Evolutionary conservation across 257 asterid species (phyloP).

Genomic region (Verbascum thapsus): DNA sequence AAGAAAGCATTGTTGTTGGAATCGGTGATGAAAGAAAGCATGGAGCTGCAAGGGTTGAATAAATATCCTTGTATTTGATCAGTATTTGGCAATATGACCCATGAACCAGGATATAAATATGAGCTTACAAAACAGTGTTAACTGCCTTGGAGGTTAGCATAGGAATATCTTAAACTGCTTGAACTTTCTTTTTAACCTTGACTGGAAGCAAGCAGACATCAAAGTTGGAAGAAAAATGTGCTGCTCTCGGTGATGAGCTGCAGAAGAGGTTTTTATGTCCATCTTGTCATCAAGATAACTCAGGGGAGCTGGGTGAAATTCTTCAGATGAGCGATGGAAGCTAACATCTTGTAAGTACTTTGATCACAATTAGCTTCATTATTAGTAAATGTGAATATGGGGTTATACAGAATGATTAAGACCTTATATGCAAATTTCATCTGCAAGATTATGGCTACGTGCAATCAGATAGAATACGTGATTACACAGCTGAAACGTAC

Average conservation of each 20-base stretch:
- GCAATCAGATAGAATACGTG: conserved; percentile 10
- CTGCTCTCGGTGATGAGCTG: conserved; percentile 70
- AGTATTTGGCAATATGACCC: conserved; percentile 16
- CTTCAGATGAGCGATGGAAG: conserved; percentile 44
- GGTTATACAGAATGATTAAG: conserved; percentile 3
- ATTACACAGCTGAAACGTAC: conserved; percentile 27
- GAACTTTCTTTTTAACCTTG: conserved; percentile 41
- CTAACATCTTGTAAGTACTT: conserved; percentile 43
- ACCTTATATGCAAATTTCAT: conserved; percentile 10
- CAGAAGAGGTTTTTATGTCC: conserved; percentile 72
- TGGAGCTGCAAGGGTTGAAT: conserved; percentile 68
- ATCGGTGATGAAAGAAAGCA: conserved; percentile 54
- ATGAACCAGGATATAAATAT: not conserved
- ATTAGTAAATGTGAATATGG: not conserved
- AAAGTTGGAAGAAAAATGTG: conserved; percentile 56
- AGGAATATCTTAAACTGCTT: conserved; percentile 18
- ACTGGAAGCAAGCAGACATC: conserved; percentile 72
- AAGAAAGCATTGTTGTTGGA: conserved; percentile 54
- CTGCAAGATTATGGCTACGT: conserved; percentile 18
- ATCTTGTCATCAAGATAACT: conserved; percentile 65
- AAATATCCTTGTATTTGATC: conserved; percentile 66
- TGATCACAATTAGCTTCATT: conserved; percentile 17
- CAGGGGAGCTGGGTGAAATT: conserved; percentile 52
- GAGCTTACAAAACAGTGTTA: not conserved
- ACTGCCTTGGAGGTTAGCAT: too few relatives aligned